Evolutionary conservation across 129 eudicot species (phyloP), one percentile per base, ranked within the genome.

Genomic region (Dittrichia graveolens): DNA sequence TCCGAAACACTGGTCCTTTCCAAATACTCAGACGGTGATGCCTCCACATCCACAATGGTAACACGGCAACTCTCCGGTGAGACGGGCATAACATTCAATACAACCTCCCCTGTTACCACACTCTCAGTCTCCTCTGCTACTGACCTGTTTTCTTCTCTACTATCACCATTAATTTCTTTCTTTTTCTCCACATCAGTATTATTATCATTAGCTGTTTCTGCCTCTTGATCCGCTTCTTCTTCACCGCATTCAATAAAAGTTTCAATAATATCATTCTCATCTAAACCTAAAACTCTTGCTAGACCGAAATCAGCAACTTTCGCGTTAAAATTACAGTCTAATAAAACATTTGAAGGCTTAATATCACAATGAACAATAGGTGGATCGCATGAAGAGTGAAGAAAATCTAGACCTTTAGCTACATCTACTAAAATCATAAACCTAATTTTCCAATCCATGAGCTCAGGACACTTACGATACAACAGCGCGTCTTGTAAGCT

Each of bases 291-390:
- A 68, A 79, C 86, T 75, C 75, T 83, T 0, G 98, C 98, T 24
- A 94, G 50, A 47, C 98, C 98, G 39, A 94, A 94, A 83, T 94
- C 98, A 2, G 95, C 93, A 37, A 94, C 78, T 61, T 90, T 94
- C 4, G 98, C 96, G 53, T 86, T 77, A 35, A 94, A 88, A 74
- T 84, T 81, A 52, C 42, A 63, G 57, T 94, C 98, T 60, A 94
- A 68, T 68, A 94, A 71, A 50, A 94, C 78, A 82, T 94, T 94
- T 45, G 96, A 90, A 43, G 98, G 98, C 72, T 93, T 93, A 46
- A 93, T 83, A 83, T 93, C 98, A 12, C 96, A 85, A 63, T 93
- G 98, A 47, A 89, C 89, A 48, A 93, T 81, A 16, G 95, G 90
- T 6, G 93, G 95, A 79, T 80, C 86, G 47, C 96, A 89, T 3